A percentile compares a stretch with the other conserved stretches of the same genome.
phyloP scores from a whole-genome alignment of 768 basidiomycete genomes.

The Rossbeevera mucosa region DNA sequence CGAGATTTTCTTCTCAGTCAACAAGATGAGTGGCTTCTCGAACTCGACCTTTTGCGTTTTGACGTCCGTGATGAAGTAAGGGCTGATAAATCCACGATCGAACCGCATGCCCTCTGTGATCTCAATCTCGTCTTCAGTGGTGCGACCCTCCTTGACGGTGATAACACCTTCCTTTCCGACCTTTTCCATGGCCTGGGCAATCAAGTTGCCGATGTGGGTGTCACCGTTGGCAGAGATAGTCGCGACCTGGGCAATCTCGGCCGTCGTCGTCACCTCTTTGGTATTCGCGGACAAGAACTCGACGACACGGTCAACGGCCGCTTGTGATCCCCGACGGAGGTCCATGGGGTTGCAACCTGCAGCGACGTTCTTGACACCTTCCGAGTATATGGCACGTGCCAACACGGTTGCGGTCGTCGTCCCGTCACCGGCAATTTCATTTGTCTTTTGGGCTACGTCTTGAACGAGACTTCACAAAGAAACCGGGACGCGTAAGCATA shows the following conservation, averaged over 20 bases:
- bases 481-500: background rate
- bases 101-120: constrained; percentile 99
- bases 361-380: constrained; percentile 98
- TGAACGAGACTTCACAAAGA: constrained; percentile 71
- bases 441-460: constrained; percentile 95
- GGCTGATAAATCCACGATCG: constrained; percentile 96
- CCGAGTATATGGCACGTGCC: constrained; percentile 94
- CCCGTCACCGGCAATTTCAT: constrained; percentile 95
- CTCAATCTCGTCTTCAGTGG: constrained; percentile 98
- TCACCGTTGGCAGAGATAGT: constrained; percentile 87
- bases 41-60: constrained; percentile 95
- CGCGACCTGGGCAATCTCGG: constrained; percentile 98
- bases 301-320: constrained; percentile 93
- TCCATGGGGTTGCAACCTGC: constrained; percentile 99
- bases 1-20: constrained; percentile 98
- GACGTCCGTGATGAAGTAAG: constrained; percentile 98
- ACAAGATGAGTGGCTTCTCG: constrained; percentile 91
- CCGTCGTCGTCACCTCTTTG: constrained; percentile 92
- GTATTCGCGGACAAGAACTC: constrained; percentile 84
- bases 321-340: constrained; percentile 95
- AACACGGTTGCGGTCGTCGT: constrained; percentile 98
- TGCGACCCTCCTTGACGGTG: constrained; percentile 98
- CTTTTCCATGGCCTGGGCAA: constrained; percentile 99
- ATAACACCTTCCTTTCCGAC: constrained; percentile 99
- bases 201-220: constrained; percentile 85